phyloP scores from a whole-genome alignment of 2,329 filamentous ascomycete genomes.

The Grosmannia serpens region DNA sequence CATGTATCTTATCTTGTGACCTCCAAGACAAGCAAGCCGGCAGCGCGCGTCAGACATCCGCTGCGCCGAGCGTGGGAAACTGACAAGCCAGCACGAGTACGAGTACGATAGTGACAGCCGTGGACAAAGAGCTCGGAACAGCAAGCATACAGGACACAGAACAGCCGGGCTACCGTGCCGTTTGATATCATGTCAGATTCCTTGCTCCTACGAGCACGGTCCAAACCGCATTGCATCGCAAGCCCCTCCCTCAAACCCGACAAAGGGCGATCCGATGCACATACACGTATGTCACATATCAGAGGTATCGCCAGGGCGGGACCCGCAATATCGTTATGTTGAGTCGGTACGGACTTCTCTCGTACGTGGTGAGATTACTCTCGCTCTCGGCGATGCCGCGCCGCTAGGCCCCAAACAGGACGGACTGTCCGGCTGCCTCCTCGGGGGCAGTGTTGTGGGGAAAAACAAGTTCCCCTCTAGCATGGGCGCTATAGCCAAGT shows the following conservation, averaged over 20 bases:
- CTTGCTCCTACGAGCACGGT: too few relatives aligned
- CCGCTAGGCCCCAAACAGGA: background rate
- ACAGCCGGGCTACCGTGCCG: too few relatives aligned
- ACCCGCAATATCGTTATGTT: background rate
- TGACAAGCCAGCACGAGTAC: too few relatives aligned
- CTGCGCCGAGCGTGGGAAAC: background rate
- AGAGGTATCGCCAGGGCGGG: background rate
- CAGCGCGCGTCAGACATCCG: background rate
- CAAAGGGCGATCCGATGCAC: too few relatives aligned
- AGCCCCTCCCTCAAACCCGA: too few relatives aligned
- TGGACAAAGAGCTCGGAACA: background rate
- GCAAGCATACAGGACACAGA: too few relatives aligned
- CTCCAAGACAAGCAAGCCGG: too few relatives aligned
- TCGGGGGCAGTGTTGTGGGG: background rate
- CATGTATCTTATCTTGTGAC: too few relatives aligned
- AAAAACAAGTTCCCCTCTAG: background rate
- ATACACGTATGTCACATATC: background rate
- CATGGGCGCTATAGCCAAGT: background rate
- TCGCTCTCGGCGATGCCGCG: slow-evolving; percentile 3
- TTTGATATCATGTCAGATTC: too few relatives aligned
- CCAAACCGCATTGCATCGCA: too few relatives aligned
- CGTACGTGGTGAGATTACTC: background rate
- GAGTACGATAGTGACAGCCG: too few relatives aligned
- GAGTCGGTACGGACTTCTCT: too few relatives aligned
- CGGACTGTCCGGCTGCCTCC: background rate